Percentiles rank a stretch among this genome's conserved stretches.
These are phyloP conservation scores for Penicillium vulpinum DNA, from an alignment of 2,329 filamentous ascomycete genomes.

Conservation along the genomic window DNA sequence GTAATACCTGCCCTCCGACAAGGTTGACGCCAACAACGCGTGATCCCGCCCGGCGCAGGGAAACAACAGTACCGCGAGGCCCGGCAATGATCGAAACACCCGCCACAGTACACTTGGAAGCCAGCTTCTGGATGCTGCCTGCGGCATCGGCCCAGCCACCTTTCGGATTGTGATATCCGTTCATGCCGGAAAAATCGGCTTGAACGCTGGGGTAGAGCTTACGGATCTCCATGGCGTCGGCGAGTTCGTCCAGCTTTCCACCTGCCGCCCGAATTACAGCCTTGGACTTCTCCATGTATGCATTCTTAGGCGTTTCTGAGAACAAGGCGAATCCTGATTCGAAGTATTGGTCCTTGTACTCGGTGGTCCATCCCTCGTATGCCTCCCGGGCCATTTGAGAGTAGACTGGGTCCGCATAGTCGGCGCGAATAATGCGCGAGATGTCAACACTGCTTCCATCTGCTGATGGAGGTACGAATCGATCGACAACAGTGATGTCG, in stretches of 20 bases:
- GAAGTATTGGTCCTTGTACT: conserved; percentile 37
- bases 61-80: conserved; percentile 28
- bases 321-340: conserved; percentile 33
- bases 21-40: conserved; percentile 60
- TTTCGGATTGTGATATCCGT: conserved; percentile 59
- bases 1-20: conserved; percentile 48
- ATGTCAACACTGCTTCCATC: conserved; percentile 58
- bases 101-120: conserved; percentile 26
- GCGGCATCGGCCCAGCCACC: conserved; percentile 82
- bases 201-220: conserved; percentile 28
- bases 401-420: conserved; percentile 78
- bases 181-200: conserved; percentile 66
- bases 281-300: conserved; percentile 28
- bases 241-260: conserved; percentile 40
- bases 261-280: conserved; percentile 42
- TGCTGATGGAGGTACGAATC: conserved; percentile 54
- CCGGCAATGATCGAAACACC: conserved; percentile 50
- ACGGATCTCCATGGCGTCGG: conserved; percentile 34
- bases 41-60: conserved; percentile 28
- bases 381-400: conserved; percentile 68
- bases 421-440: conserved; percentile 62
- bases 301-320: conserved; percentile 26
- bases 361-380: conserved; percentile 62
- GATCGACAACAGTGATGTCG: conserved; percentile 57
- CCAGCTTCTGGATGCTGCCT: conserved; percentile 44